Percentiles rank a stretch among this genome's conserved stretches.
Conservation (phyloP, 345 rosid species). For the Eucalyptus viminalis region DNA sequence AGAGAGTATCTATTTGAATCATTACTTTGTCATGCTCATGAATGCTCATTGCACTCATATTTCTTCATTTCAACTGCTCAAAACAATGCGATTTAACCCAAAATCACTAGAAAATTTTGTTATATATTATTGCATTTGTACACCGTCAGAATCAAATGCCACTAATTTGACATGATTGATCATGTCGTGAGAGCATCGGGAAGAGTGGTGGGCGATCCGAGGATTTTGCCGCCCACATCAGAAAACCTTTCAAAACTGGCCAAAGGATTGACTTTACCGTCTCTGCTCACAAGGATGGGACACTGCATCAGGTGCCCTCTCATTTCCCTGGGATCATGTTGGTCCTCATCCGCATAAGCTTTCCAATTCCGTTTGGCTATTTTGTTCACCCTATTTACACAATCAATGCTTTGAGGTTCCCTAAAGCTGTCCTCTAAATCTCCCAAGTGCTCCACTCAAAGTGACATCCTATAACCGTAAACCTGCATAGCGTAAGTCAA, state of each 20-base stretch:
- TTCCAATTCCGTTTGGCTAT: constrained; percentile 36
- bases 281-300: constrained; percentile 25
- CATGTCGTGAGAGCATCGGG: constrained; percentile 53
- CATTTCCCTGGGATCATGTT: constrained; percentile 16
- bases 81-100: background rate
- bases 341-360: constrained; percentile 22
- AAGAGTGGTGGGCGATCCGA: constrained; percentile 44
- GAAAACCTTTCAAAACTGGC: constrained; percentile 35
- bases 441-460: constrained; percentile 57
- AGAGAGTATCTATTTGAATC: too few species aligned
- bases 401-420: constrained; percentile 24
- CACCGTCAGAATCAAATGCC: fast-evolving
- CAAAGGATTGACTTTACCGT: constrained; percentile 25
- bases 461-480: constrained; percentile 58
- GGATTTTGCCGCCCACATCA: constrained; percentile 61
- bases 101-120: background rate
- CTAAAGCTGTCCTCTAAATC: constrained; percentile 17
- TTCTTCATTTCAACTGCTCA: background rate
- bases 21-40: background rate
- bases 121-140: background rate
- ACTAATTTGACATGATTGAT: background rate
- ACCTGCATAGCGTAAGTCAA: constrained; percentile 16
- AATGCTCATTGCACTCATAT: background rate
- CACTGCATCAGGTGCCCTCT: constrained; percentile 52
- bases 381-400: constrained; percentile 25